Conservation (phyloP, 31 red algal genomes). For the Endocladia muricata region DNA sequence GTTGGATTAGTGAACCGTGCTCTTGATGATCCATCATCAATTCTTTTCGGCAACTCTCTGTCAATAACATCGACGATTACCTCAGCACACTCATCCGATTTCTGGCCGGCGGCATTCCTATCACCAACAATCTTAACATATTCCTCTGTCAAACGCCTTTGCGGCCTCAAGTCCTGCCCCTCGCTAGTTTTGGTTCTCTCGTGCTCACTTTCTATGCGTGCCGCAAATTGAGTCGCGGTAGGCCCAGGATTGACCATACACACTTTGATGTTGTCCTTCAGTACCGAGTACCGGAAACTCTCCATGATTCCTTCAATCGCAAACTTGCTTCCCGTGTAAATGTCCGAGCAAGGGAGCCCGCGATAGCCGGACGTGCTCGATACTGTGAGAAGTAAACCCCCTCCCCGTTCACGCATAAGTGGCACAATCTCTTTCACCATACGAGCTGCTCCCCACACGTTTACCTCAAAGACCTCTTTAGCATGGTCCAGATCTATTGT, state of each 20-base stretch:
- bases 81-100: not conserved
- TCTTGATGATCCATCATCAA: conserved; percentile 3
- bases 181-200: not conserved
- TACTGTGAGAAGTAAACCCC: conserved; percentile 28
- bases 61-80: conserved; percentile 18
- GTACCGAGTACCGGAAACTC: conserved; percentile 22
- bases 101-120: not conserved
- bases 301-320: conserved; percentile 59
- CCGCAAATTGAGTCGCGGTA: conserved; percentile 27
- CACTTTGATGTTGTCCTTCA: conserved; percentile 34
- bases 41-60: not conserved
- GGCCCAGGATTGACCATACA: conserved; percentile 51
- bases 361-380: conserved; percentile 20
- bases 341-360: conserved; percentile 32
- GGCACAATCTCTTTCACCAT: conserved; percentile 27
- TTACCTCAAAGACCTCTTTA: conserved; percentile 38
- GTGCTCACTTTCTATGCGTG: not conserved
- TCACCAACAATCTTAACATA: not conserved
- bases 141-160: not conserved
- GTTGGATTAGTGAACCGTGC: conserved; percentile 5
- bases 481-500: conserved; percentile 2
- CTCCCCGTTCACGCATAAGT: conserved; percentile 16
- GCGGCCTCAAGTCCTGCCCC: not conserved
- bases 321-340: conserved; percentile 53
- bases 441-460: conserved; percentile 45